Evolutionary conservation across 805 yeast species (phyloP).

Genomic region (Wickerhamomyces ciferrii): DNA sequence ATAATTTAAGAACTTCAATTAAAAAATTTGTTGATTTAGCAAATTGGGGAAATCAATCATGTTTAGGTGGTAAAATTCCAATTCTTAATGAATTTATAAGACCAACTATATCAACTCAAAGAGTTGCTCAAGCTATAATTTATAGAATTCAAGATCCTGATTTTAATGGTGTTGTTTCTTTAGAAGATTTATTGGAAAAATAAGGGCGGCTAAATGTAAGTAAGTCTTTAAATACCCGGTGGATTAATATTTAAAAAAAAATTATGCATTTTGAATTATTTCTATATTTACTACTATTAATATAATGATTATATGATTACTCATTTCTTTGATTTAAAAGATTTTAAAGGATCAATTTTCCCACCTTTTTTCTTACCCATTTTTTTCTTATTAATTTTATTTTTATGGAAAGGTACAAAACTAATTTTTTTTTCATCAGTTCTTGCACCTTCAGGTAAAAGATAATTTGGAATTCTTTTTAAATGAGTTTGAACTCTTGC

Average conservation of each 20-base stretch:
- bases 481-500: conserved; percentile 78
- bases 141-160: conserved; percentile 45
- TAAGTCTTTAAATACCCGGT: too few species aligned
- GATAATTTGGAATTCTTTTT: conserved; percentile 88
- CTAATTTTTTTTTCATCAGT: conserved; percentile 49
- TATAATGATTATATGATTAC: neutral
- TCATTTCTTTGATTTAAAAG: conserved; percentile 33
- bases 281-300: neutral
- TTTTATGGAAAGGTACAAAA: conserved; percentile 67
- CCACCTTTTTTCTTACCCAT: conserved; percentile 30
- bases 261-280: neutral
- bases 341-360: conserved; percentile 64
- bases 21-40: conserved; percentile 37
- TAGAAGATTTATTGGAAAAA: conserved; percentile 39
- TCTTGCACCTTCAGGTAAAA: conserved; percentile 77
- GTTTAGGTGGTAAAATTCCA: conserved; percentile 33
- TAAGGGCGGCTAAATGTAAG: too few species aligned
- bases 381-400: conserved; percentile 39
- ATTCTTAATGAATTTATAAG: conserved; percentile 44
- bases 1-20: conserved; percentile 34
- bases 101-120: conserved; percentile 62
- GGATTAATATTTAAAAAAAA: too few species aligned
- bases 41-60: conserved; percentile 35
- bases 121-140: conserved; percentile 56
- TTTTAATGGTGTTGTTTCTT: conserved; percentile 52